phyloP scores from a whole-genome alignment of 192 early-diverging fungal species.

The Backusella sp. region DNA sequence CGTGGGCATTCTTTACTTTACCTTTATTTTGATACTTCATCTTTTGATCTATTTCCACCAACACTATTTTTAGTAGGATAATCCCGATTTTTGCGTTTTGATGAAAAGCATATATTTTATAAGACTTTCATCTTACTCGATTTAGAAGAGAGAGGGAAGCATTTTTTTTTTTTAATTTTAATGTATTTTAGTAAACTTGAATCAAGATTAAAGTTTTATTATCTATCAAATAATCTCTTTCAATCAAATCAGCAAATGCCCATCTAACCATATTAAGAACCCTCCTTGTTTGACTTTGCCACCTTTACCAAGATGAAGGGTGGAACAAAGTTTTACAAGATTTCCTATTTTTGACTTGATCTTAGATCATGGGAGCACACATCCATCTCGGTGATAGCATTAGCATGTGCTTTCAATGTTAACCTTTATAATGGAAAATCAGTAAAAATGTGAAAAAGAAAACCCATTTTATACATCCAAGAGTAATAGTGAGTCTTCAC shows the following conservation, averaged over 20 bases:
- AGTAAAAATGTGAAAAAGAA: background rate
- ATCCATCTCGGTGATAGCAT: background rate
- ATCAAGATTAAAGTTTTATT: too few relatives aligned
- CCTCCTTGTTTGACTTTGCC: background rate
- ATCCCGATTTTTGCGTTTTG: too few relatives aligned
- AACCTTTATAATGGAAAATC: background rate
- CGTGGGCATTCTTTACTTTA: too few relatives aligned
- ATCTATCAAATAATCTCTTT: background rate
- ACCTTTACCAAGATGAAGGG: background rate
- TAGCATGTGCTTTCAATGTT: constrained; percentile 1
- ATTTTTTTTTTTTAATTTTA: too few relatives aligned
- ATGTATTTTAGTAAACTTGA: too few relatives aligned
- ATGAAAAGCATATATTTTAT: too few relatives aligned
- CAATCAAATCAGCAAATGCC: background rate
- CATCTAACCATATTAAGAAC: background rate
- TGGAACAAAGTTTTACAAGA: background rate
- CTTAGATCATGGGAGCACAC: background rate
- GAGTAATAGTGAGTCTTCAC: background rate
- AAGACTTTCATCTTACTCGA: too few relatives aligned
- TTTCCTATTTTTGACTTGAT: background rate
- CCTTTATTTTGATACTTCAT: too few relatives aligned
- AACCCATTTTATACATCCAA: background rate
- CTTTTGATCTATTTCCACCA: too few relatives aligned
- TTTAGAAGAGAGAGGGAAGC: too few relatives aligned
- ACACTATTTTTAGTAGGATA: too few relatives aligned